Evolutionary conservation across 768 basidiomycete genomes (phyloP).

Genomic region (Boletus eberwhitei): DNA sequence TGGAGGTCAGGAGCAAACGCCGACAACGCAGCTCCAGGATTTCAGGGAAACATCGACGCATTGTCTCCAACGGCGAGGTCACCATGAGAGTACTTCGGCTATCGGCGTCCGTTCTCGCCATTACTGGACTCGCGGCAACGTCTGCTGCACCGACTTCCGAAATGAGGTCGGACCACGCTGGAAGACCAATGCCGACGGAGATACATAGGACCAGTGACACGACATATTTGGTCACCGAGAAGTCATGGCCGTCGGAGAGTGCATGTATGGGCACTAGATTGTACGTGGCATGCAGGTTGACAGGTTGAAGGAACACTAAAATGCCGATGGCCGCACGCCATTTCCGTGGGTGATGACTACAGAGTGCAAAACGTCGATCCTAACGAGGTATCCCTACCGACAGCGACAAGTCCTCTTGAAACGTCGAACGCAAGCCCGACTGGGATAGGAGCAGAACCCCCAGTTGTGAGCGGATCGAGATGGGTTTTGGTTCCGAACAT

Average conservation of each 20-base stretch:
- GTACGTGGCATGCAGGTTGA: conserved; percentile 13
- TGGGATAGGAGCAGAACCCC: not conserved
- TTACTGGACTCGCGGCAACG: conserved; percentile 2
- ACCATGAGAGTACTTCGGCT: conserved; percentile 3
- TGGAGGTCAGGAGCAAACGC: not conserved
- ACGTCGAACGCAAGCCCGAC: not conserved
- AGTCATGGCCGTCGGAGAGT: conserved; percentile 1
- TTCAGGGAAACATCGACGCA: not conserved
- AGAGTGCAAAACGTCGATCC: conserved; percentile 8
- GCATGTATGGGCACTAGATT: not conserved
- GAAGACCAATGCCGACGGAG: conserved; percentile 14
- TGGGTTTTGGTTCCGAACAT: conserved; percentile 9
- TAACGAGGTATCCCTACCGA: not conserved
- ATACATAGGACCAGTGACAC: conserved; percentile 5
- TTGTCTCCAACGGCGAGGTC: not conserved
- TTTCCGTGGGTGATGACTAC: not conserved
- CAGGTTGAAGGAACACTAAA: not conserved
- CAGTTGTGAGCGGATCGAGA: not conserved
- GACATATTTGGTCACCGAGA: conserved; percentile 6
- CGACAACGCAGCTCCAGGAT: not conserved
- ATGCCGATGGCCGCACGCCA: not conserved
- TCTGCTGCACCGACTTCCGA: conserved; percentile 12
- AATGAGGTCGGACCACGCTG: not conserved
- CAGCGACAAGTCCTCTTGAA: not conserved
- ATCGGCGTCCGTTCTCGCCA: conserved; percentile 1